phyloP scores from a whole-genome alignment of 805 yeast genomes.

The Wickerhamiella cacticola region DNA sequence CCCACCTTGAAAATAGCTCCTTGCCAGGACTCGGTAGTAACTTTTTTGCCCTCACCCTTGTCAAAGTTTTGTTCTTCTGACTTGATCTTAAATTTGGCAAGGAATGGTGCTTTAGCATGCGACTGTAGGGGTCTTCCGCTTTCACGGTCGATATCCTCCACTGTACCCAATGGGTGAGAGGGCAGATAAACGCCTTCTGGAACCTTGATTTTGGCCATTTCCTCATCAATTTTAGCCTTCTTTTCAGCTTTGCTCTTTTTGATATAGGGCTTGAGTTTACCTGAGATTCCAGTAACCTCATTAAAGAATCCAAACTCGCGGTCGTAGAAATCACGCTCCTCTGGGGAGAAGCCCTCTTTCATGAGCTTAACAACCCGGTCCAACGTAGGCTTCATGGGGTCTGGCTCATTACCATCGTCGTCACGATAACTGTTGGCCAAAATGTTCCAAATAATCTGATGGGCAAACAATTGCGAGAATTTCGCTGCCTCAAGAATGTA shows the following conservation, averaged over 20 bases:
- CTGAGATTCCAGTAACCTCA: slow-evolving; percentile 87
- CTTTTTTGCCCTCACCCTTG: slow-evolving; percentile 14
- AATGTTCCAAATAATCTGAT: slow-evolving; percentile 97
- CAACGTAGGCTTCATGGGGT: slow-evolving; percentile 67
- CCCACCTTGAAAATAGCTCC: slow-evolving; percentile 98
- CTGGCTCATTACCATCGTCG: slow-evolving; percentile 74
- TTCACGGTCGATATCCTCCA: slow-evolving; percentile 78
- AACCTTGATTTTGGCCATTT: slow-evolving; percentile 67
- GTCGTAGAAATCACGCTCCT: slow-evolving; percentile 57
- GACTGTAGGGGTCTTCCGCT: slow-evolving; percentile 93
- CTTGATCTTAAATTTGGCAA: slow-evolving; percentile 86
- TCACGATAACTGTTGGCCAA: slow-evolving; percentile 83
- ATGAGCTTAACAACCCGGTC: slow-evolving; percentile 60
- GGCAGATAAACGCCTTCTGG: slow-evolving; percentile 84
- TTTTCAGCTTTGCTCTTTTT: slow-evolving; percentile 92
- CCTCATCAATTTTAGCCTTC: slow-evolving; percentile 91
- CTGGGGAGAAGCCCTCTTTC: slow-evolving; percentile 46
- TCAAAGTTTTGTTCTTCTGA: slow-evolving; percentile 31
- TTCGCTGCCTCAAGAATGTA: slow-evolving; percentile 86
- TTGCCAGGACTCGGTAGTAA: slow-evolving; percentile 63
- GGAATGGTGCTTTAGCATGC: slow-evolving; percentile 96
- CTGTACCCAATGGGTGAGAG: slow-evolving; percentile 91
- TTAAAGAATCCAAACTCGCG: slow-evolving; percentile 80
- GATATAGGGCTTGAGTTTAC: slow-evolving; percentile 87
- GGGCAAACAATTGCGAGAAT: slow-evolving; percentile 84